Conservation (phyloP, 2,329 filamentous ascomycete species). For the Aureobasidium sp. region DNA sequence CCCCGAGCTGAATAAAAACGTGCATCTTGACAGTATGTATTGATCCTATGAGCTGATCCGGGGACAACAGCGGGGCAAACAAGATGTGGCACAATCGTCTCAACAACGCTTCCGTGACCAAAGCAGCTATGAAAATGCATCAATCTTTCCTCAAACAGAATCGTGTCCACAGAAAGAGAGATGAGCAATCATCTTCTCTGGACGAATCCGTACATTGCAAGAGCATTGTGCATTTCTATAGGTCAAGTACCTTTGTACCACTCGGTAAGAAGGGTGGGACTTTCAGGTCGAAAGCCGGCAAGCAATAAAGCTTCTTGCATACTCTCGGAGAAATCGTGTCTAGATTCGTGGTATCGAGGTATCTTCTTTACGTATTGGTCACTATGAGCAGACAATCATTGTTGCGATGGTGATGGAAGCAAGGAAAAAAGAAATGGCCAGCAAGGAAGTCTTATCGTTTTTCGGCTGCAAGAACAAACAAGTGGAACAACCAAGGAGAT, state of each 20-base stretch:
- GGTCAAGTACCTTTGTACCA: neutral
- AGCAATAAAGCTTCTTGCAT: neutral
- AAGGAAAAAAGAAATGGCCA: neutral
- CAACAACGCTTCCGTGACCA: neutral
- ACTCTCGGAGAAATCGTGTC: neutral
- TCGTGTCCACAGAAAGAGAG: neutral
- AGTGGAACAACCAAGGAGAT: conserved; percentile 7
- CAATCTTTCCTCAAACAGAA: neutral
- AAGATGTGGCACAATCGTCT: neutral
- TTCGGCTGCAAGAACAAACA: neutral
- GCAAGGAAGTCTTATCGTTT: neutral
- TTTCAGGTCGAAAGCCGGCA: neutral
- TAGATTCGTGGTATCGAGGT: neutral
- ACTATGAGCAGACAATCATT: neutral
- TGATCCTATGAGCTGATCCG: neutral
- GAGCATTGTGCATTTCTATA: neutral
- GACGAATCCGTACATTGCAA: neutral
- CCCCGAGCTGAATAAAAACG: too few relatives aligned
- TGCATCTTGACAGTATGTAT: neutral
- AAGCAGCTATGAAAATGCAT: neutral
- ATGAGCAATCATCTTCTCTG: neutral
- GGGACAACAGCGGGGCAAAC: neutral
- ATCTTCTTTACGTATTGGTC: neutral
- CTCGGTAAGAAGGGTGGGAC: neutral
- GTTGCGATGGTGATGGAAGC: neutral